These are phyloP conservation scores for Papiliotrema fonsecae DNA, from an alignment of 1,284 basidiomycete genomes.

Conservation along the genomic window DNA sequence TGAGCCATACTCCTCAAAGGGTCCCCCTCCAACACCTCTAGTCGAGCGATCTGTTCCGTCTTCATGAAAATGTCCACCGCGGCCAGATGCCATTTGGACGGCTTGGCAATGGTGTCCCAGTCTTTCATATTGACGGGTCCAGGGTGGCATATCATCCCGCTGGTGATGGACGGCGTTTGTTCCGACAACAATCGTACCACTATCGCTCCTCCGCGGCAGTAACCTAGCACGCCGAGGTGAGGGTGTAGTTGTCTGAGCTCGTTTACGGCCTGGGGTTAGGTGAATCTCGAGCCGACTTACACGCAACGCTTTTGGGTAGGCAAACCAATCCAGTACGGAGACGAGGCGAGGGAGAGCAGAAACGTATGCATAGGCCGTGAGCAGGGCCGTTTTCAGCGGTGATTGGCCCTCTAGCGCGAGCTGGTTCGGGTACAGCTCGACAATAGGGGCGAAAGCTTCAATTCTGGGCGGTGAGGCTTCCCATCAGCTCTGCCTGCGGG, in stretches of 20 bases:
- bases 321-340: slow-evolving; percentile 4
- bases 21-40: slow-evolving; percentile 50
- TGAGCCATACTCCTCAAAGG: slow-evolving; percentile 54
- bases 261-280: slow-evolving; percentile 14
- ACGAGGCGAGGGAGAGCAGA: slow-evolving; percentile 9
- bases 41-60: slow-evolving; percentile 45
- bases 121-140: slow-evolving; percentile 47
- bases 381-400: slow-evolving; percentile 4
- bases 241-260: slow-evolving; percentile 54
- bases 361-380: slow-evolving; percentile 8
- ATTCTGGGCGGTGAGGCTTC: slow-evolving; percentile 19
- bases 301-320: slow-evolving; percentile 2
- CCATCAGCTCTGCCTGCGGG: background rate
- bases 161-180: slow-evolving; percentile 14
- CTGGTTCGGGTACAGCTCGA: slow-evolving; percentile 22
- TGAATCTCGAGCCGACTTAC: slow-evolving; percentile 5
- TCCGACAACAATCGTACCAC: slow-evolving; percentile 26
- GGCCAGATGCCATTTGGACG: slow-evolving; percentile 57
- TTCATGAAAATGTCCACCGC: slow-evolving; percentile 57
- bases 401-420: slow-evolving; percentile 7
- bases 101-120: slow-evolving; percentile 53
- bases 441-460: slow-evolving; percentile 12
- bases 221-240: slow-evolving; percentile 60
- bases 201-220: slow-evolving; percentile 58
- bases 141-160: slow-evolving; percentile 59